Evolutionary conservation across 2,329 filamentous ascomycete genomes (phyloP).

Genomic region (Talaromyces sp.): DNA sequence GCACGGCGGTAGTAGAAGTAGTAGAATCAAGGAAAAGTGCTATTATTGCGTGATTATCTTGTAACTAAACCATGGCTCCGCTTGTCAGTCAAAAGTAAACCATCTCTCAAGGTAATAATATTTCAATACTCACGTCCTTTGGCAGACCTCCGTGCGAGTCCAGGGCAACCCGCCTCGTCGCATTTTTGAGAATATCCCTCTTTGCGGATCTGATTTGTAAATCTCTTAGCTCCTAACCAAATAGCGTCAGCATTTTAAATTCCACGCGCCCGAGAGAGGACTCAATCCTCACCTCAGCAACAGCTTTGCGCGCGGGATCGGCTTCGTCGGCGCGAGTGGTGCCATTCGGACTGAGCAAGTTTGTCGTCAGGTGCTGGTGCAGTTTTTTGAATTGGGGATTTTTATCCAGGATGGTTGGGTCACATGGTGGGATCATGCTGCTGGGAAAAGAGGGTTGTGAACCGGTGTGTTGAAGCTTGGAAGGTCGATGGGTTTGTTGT

Average conservation of each 20-base stretch:
- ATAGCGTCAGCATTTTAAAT: not conserved
- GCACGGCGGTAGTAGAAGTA: conserved; percentile 18
- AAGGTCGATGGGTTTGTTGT: not conserved
- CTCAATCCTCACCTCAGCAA: conserved; percentile 23
- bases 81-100: not conserved
- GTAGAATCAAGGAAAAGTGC: conserved; percentile 33
- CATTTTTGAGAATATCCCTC: conserved; percentile 28
- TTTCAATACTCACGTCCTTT: conserved; percentile 26
- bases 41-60: conserved; percentile 31
- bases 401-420: conserved; percentile 32
- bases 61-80: conserved; percentile 21
- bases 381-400: conserved; percentile 41
- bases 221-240: conserved; percentile 29
- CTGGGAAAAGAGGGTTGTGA: not conserved
- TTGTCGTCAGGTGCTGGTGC: conserved; percentile 35
- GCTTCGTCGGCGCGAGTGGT: conserved; percentile 31
- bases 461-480: not conserved
- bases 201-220: conserved; percentile 29
- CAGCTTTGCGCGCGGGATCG: conserved; percentile 25
- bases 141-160: conserved; percentile 27
- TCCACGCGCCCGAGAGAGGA: not conserved
- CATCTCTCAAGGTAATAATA: not conserved
- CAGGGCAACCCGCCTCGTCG: conserved; percentile 26
- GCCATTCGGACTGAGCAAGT: conserved; percentile 36
- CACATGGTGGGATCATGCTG: conserved; percentile 40